Percentiles rank a stretch among this genome's conserved stretches.
Conservation (phyloP, 768 basidiomycete genomes). For the Trametes sanguinea region DNA sequence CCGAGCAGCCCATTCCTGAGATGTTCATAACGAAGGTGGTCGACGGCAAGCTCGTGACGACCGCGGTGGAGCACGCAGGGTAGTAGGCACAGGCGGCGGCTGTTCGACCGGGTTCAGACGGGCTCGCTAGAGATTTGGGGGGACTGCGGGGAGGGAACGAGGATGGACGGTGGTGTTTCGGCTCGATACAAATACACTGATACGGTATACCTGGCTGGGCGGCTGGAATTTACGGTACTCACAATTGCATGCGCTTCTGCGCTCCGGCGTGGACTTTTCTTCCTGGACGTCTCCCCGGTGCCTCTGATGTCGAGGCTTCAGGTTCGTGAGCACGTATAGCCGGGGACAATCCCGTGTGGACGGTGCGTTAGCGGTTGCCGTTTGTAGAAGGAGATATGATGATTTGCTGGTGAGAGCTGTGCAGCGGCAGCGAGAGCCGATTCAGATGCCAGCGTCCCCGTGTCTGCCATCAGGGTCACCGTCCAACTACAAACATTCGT, state of each 20-base stretch:
- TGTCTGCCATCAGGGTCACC: conserved; percentile 4
- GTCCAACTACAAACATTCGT: background rate
- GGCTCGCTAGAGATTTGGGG: conserved; percentile 1
- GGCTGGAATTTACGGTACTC: conserved; percentile 6
- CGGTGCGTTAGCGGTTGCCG: no score
- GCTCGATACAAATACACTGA: background rate
- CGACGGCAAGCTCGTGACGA: conserved; percentile 84
- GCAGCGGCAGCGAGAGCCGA: conserved; percentile 1
- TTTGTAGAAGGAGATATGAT: background rate
- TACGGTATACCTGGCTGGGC: conserved; percentile 9
- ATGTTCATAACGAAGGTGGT: conserved; percentile 88
- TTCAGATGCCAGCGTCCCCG: background rate
- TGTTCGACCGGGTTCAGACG: conserved; percentile 1
- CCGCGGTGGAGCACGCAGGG: conserved; percentile 83
- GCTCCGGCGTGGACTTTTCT: background rate
- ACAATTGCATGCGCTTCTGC: background rate
- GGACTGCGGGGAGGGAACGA: background rate
- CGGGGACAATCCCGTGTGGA: no score
- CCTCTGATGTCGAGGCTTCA: no score
- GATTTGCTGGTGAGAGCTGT: background rate
- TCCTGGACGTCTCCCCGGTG: background rate
- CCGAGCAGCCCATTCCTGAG: conserved; percentile 89
- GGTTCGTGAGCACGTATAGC: no score
- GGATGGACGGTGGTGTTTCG: background rate
- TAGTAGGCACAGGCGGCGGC: conserved; percentile 29